Evolutionary conservation across 805 yeast genomes (phyloP).

Genomic region (Maudiozyma serrabonitensis): DNA sequence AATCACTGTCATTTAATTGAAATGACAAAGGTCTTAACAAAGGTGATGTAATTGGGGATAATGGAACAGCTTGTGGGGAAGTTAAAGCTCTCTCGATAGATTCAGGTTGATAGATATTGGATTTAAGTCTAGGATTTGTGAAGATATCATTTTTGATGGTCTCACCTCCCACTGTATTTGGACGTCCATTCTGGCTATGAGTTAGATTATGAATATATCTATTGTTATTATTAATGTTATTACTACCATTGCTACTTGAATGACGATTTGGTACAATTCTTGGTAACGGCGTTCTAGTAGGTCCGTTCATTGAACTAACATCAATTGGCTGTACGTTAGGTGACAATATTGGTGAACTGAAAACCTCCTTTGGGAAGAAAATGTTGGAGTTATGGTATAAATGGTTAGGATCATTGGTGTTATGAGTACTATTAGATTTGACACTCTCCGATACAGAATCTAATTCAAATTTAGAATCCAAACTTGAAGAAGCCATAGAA

Average conservation of each 20-base stretch:
- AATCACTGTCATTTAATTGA: neutral
- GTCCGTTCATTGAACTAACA: slow-evolving; percentile 6
- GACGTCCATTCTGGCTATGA: neutral
- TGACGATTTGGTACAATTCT: neutral
- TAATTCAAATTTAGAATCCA: neutral
- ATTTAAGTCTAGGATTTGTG: slow-evolving; percentile 28
- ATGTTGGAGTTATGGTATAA: slow-evolving; percentile 30
- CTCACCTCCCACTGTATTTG: neutral
- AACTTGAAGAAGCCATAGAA: neutral
- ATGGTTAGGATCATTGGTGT: neutral
- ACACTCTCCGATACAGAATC: neutral
- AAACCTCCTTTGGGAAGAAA: slow-evolving; percentile 32
- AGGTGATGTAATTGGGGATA: slow-evolving; percentile 39
- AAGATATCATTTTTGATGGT: slow-evolving; percentile 5
- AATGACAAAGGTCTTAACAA: slow-evolving; percentile 41
- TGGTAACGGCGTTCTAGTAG: slow-evolving; percentile 6
- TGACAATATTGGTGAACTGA: slow-evolving; percentile 41
- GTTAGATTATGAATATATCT: neutral
- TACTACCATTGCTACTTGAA: neutral
- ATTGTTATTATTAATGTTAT: neutral
- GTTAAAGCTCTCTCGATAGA: slow-evolving; percentile 36
- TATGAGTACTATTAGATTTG: neutral
- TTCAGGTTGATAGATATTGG: slow-evolving; percentile 50
- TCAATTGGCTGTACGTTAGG: slow-evolving; percentile 30
- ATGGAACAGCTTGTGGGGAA: slow-evolving; percentile 60